These are phyloP conservation scores for Boletus eberwhitei DNA, from an alignment of 768 basidiomycete genomes.

Conservation along the genomic window DNA sequence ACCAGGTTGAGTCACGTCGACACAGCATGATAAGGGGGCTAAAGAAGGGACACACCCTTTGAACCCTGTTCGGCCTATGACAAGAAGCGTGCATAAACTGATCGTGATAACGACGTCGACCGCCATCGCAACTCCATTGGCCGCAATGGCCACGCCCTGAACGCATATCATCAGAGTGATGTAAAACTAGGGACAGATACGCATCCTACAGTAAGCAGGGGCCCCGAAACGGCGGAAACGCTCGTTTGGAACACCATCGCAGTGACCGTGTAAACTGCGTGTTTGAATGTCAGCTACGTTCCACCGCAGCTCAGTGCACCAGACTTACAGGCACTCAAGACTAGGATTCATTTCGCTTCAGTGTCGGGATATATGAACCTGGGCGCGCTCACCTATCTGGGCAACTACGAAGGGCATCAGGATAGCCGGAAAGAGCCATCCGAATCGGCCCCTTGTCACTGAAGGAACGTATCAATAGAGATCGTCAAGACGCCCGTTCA, in stretches of 20 bases:
- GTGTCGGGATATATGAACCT: background rate
- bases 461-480: background rate
- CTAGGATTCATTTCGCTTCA: slow-evolving; percentile 7
- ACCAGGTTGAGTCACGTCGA: background rate
- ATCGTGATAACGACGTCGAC: slow-evolving; percentile 22
- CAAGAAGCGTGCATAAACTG: slow-evolving; percentile 20
- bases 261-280: slow-evolving; percentile 15
- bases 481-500: background rate
- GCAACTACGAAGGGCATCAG: slow-evolving; percentile 17
- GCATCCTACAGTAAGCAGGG: slow-evolving; percentile 18
- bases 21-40: background rate
- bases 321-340: slow-evolving; percentile 15
- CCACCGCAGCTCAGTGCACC: background rate
- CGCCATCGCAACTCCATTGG: slow-evolving; percentile 12
- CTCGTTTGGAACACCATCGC: slow-evolving; percentile 14
- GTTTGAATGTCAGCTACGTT: slow-evolving; percentile 2
- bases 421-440: slow-evolving; percentile 18
- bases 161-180: slow-evolving; percentile 2
- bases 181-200: background rate
- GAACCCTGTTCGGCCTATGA: slow-evolving; percentile 24
- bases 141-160: slow-evolving; percentile 14
- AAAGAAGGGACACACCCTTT: slow-evolving; percentile 10
- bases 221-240: slow-evolving; percentile 14
- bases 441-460: slow-evolving; percentile 16
- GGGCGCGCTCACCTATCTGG: slow-evolving; percentile 13